These are phyloP conservation scores for Tympanopsis confertula DNA, from an alignment of 2,329 filamentous ascomycete species.

Conservation along the genomic window DNA sequence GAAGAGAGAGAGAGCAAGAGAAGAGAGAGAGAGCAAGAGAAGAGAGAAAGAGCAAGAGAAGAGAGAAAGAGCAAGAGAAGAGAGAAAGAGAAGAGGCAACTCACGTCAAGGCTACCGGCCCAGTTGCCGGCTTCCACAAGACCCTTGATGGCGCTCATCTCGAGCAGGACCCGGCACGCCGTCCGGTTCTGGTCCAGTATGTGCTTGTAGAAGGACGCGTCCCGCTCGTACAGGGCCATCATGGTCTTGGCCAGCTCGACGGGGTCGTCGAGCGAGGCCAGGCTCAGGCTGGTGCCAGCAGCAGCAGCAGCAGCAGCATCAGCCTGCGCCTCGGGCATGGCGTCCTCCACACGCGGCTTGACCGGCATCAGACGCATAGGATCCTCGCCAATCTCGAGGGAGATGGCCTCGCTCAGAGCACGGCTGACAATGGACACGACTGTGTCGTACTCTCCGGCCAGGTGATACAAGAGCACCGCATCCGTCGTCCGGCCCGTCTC, in stretches of 20 bases:
- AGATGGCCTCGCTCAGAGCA: slow-evolving; percentile 78
- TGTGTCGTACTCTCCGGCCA: slow-evolving; percentile 88
- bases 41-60: neutral
- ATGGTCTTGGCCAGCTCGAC: slow-evolving; percentile 47
- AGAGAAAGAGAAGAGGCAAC: slow-evolving; percentile 15
- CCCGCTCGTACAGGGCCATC: slow-evolving; percentile 51
- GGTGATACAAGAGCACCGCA: slow-evolving; percentile 84
- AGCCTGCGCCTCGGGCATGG: slow-evolving; percentile 19
- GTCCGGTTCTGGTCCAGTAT: slow-evolving; percentile 44
- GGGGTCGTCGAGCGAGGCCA: slow-evolving; percentile 48
- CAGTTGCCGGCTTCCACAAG: slow-evolving; percentile 41
- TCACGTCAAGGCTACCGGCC: slow-evolving; percentile 46
- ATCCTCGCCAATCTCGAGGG: slow-evolving; percentile 73
- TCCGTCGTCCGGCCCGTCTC: slow-evolving; percentile 89
- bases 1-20: neutral
- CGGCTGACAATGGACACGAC: slow-evolving; percentile 86
- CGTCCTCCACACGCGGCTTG: slow-evolving; percentile 50
- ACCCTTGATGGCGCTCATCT: slow-evolving; percentile 50
- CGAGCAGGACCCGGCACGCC: slow-evolving; percentile 42
- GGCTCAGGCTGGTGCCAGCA: slow-evolving; percentile 43
- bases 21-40: slow-evolving; percentile 1
- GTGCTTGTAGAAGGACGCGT: slow-evolving; percentile 46
- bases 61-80: neutral
- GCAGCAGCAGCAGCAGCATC: slow-evolving; percentile 12
- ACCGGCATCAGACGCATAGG: slow-evolving; percentile 68